Evolutionary conservation across 1,139 yeast genomes (phyloP).

Genomic region (Hyphopichia khmerensis): DNA sequence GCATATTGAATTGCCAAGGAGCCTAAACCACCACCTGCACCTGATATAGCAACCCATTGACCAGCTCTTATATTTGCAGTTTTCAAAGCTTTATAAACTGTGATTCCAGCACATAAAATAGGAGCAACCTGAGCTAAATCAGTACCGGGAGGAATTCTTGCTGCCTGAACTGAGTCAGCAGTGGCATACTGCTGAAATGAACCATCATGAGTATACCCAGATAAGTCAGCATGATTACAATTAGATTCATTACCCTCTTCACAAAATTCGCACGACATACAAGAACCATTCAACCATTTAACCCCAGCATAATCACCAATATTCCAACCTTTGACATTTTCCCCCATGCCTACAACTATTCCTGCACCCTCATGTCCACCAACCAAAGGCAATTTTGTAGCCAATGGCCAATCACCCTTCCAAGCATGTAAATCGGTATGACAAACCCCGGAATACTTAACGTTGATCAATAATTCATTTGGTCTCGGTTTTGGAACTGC

Average conservation of each 20-base stretch:
- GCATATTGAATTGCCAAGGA: slow-evolving; percentile 81
- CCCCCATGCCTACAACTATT: slow-evolving; percentile 72
- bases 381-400: slow-evolving; percentile 64
- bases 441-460: slow-evolving; percentile 67
- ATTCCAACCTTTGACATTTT: slow-evolving; percentile 64
- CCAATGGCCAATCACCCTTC: slow-evolving; percentile 73
- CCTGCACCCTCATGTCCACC: slow-evolving; percentile 93
- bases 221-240: slow-evolving; percentile 65
- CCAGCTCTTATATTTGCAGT: slow-evolving; percentile 66
- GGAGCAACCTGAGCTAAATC: slow-evolving; percentile 38
- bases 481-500: slow-evolving; percentile 63
- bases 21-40: slow-evolving; percentile 88
- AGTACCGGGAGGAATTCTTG: slow-evolving; percentile 31
- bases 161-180: slow-evolving; percentile 46
- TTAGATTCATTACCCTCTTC: slow-evolving; percentile 66
- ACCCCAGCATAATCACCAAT: slow-evolving; percentile 79
- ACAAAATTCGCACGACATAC: slow-evolving; percentile 74
- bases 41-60: slow-evolving; percentile 78
- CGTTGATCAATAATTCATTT: slow-evolving; percentile 59
- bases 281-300: slow-evolving; percentile 72
- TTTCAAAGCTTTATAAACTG: slow-evolving; percentile 81
- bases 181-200: slow-evolving; percentile 84
- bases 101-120: slow-evolving; percentile 74
- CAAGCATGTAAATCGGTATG: slow-evolving; percentile 72
- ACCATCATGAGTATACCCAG: slow-evolving; percentile 82